Conservation (phyloP, 148 eudicot genomes). For the Fallopia convolvulus region DNA sequence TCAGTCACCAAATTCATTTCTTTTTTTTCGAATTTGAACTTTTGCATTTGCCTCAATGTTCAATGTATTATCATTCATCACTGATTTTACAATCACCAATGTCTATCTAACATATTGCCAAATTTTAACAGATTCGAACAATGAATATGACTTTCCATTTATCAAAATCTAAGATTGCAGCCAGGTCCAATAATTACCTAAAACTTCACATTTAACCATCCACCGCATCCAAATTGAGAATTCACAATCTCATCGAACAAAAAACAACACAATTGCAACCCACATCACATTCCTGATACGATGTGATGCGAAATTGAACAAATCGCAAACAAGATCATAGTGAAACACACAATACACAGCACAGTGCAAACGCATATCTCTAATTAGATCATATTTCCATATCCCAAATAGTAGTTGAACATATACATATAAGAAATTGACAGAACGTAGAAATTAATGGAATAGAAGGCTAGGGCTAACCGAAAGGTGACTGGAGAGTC, state of each 20-base stretch:
- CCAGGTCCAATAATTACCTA: slow-evolving; percentile 1
- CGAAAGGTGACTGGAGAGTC: slow-evolving; percentile 1
- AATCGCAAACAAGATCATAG: neutral
- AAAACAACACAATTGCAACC: neutral
- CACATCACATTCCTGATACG: neutral
- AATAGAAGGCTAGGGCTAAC: neutral
- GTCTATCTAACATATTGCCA: neutral
- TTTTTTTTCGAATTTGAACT: neutral
- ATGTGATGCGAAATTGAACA: neutral
- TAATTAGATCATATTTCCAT: neutral
- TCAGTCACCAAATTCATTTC: neutral
- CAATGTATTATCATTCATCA: neutral
- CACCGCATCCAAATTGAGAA: neutral
- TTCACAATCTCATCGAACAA: neutral
- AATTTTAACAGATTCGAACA: neutral
- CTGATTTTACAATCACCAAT: neutral
- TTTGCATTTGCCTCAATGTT: neutral
- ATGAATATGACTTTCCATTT: neutral
- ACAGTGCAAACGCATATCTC: neutral
- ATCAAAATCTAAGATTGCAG: neutral
- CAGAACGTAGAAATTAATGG: neutral
- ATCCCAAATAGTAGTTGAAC: slow-evolving; percentile 1
- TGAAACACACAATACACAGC: neutral
- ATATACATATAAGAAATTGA: neutral
- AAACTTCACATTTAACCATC: neutral